Percentiles rank a stretch among this genome's conserved stretches.
Conservation (phyloP, 2,329 filamentous ascomycete genomes). For the Cordyceps cateniannulata region DNA sequence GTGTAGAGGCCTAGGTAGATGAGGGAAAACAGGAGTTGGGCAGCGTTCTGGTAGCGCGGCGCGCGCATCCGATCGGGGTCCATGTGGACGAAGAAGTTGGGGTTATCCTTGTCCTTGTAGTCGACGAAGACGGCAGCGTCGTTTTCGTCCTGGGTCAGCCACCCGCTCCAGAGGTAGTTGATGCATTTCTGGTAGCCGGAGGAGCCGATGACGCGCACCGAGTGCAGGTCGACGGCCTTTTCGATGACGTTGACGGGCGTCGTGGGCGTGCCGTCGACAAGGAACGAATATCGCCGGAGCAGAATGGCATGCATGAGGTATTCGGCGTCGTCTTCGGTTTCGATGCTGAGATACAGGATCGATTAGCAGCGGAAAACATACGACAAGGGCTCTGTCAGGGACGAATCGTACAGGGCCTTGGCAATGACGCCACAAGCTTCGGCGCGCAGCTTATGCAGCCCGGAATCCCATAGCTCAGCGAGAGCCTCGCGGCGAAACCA, state of each 20-base stretch:
- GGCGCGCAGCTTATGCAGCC: constrained; percentile 72
- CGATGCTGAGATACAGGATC: constrained; percentile 56
- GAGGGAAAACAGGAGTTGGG: constrained; percentile 78
- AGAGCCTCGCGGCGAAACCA: constrained; percentile 76
- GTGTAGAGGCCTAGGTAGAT: constrained; percentile 83
- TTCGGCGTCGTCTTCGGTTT: constrained; percentile 69
- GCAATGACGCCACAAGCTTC: constrained; percentile 86
- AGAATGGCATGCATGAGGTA: constrained; percentile 78
- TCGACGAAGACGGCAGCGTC: constrained; percentile 86
- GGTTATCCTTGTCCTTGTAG: constrained; percentile 76
- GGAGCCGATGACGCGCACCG: constrained; percentile 79
- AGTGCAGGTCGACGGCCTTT: constrained; percentile 87
- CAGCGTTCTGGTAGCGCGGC: constrained; percentile 84
- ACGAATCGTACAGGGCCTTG: constrained; percentile 56
- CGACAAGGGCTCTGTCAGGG: too few relatives aligned
- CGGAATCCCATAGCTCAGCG: constrained; percentile 86
- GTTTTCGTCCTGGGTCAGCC: constrained; percentile 92
- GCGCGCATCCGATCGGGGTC: constrained; percentile 93
- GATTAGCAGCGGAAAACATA: not conserved
- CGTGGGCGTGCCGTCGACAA: constrained; percentile 65
- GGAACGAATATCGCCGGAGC: constrained; percentile 80
- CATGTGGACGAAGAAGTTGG: constrained; percentile 71
- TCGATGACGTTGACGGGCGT: constrained; percentile 83
- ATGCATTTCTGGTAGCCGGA: constrained; percentile 97
- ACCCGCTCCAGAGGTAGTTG: constrained; percentile 85